Evolutionary conservation across 1,284 basidiomycete genomes (phyloP).

Genomic region (Rhodotorula glutinis): DNA sequence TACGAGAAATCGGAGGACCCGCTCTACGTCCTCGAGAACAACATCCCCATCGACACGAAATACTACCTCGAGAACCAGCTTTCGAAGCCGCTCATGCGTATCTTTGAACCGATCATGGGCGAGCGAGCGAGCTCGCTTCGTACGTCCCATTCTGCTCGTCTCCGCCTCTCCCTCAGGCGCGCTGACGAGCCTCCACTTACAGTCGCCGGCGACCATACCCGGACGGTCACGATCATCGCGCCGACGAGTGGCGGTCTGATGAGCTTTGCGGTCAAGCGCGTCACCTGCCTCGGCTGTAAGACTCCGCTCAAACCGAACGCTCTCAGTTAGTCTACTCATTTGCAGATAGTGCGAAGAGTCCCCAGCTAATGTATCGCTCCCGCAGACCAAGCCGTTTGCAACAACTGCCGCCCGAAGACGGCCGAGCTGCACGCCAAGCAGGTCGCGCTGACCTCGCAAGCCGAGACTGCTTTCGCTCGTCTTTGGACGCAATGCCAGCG

Average conservation of each 20-base stretch:
- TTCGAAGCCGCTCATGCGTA: conserved; percentile 89
- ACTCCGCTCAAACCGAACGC: conserved; percentile 59
- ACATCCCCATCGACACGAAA: conserved; percentile 91
- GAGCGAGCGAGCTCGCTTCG: conserved; percentile 78
- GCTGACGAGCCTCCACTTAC: conserved; percentile 4
- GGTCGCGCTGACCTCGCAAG: conserved; percentile 63
- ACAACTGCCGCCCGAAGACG: conserved; percentile 78
- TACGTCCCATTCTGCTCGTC: conserved; percentile 52
- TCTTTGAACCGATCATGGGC: conserved; percentile 95
- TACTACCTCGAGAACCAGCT: conserved; percentile 97
- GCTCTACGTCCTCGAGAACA: conserved; percentile 91
- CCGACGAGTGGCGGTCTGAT: conserved; percentile 90
- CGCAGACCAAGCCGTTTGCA: conserved; percentile 83
- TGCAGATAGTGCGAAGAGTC: no score
- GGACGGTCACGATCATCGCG: conserved; percentile 78
- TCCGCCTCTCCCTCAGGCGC: background rate
- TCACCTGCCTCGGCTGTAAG: conserved; percentile 89
- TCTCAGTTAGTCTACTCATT: conserved; percentile 21
- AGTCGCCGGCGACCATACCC: conserved; percentile 92
- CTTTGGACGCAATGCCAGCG: conserved; percentile 96
- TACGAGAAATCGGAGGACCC: conserved; percentile 98
- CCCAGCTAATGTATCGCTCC: background rate
- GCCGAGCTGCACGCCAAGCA: conserved; percentile 91
- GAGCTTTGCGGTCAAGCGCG: conserved; percentile 93
- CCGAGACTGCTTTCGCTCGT: conserved; percentile 84